Conservation (phyloP, 768 basidiomycete genomes). For the Trametes cingulata region DNA sequence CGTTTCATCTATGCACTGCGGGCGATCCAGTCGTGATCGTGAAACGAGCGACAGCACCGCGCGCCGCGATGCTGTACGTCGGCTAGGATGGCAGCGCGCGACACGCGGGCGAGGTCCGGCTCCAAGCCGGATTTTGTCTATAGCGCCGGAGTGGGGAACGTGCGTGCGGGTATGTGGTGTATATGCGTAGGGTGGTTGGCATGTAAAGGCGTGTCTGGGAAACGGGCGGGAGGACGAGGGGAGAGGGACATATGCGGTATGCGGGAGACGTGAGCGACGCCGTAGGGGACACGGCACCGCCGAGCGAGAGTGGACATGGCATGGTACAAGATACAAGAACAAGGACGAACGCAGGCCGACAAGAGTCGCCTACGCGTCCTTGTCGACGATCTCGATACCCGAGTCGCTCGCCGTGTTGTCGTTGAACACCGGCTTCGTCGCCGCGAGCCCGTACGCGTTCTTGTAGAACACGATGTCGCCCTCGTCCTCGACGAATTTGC, state of each 20-base stretch:
- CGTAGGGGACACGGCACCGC: too few relatives aligned
- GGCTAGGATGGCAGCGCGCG: neutral
- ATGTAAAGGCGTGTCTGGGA: neutral
- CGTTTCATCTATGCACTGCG: neutral
- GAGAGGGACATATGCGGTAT: too few relatives aligned
- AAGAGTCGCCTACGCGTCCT: slow-evolving; percentile 24
- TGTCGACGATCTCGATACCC: slow-evolving; percentile 55
- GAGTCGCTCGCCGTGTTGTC: slow-evolving; percentile 64
- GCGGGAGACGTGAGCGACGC: too few relatives aligned
- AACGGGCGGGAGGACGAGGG: too few relatives aligned
- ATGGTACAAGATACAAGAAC: neutral
- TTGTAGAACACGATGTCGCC: slow-evolving; percentile 91
- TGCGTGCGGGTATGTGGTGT: neutral
- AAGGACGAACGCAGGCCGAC: neutral
- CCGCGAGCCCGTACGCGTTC: slow-evolving; percentile 78
- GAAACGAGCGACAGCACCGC: neutral
- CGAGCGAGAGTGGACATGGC: neutral
- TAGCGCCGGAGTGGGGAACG: neutral
- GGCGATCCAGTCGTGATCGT: neutral
- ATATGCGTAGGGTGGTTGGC: neutral
- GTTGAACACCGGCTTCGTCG: slow-evolving; percentile 63
- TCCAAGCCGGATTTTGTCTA: neutral
- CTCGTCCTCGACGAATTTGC: slow-evolving; percentile 96
- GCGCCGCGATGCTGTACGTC: neutral
- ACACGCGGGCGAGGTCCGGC: neutral